Evolutionary conservation across 345 rosid species (phyloP), one percentile per base, ranked within the genome.

Genomic region (Pugionium dolabratum): DNA sequence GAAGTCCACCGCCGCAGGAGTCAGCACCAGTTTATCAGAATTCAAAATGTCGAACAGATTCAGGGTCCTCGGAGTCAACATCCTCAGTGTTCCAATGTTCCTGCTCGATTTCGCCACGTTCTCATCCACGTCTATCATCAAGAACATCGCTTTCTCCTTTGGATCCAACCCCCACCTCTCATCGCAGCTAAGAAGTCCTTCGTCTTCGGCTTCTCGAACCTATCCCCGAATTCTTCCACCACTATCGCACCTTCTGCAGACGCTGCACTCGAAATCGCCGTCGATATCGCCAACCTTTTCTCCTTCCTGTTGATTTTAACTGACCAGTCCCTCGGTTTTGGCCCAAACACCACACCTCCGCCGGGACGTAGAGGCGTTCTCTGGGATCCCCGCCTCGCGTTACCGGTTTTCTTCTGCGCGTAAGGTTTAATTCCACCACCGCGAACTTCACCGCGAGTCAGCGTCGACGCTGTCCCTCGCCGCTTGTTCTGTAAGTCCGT

Each of bases 391-490:
- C 83, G 82, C 5, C 97, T 84, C 28, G 99, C 97, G 41, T 83
- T 70, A 0, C 99, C 99, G 1, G 95, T 90, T 65, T 85, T 86
- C 95, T 90, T 94, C 71, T 94, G 97, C 2, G 80, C 64, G 72
- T 86, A 94, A 9, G 97, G 97, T 7, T 94, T 94, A 59, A 44
- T 83, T 0, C 99, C 99, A 9, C 99, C 99, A 2, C 99, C 99
- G 9, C 95, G 73, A 26, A 94, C 99, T 67, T 94, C 93, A n/a
- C 74, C 79, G 4, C 97, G 89, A 45, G 98, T 89, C 55, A 83
- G 83, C 5, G 97, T 92, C 50, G 95, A 90, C 9, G 99, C 97
- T 9, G 96, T 90, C 34, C 97, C 97, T 2, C 99, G 88, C 34
- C 99, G 90, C 75, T 84, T 84, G 86, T 90, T 90, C 68, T 79